Base-by-base conservation (phyloP, 2,329 filamentous ascomycete species). In the Endoconidiophora laricicola region DNA sequence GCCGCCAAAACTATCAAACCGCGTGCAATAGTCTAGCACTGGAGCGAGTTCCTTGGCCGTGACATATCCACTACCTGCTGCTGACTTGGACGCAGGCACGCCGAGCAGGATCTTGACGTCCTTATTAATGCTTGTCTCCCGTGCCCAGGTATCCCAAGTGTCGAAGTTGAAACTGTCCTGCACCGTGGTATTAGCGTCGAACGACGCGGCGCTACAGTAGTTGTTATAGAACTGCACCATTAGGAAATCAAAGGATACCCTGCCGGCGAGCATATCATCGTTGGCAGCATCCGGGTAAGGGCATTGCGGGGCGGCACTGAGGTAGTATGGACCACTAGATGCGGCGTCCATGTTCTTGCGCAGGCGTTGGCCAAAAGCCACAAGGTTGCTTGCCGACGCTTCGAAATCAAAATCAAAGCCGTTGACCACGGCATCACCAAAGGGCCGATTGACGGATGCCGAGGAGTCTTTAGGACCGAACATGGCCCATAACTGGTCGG, bases 71-170 rank as follows among this genome's bases (percentile, higher is more conserved):
- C 58, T 62, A 20, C 74, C 74, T 5, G 48, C 48, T 2, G 61
- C 57, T 0, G 42, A 50, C 1, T 56, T 24, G 14, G 59, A 58
- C 3, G 63, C 64, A 2, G 68, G 66, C 10, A 72, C 61, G 37
- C 69, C 69, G 44, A 72, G 58, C 54, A 64, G 70, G 44, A 72
- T 58, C 61, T 71, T 69, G 39, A 69, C 66, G 7, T 61, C 55
- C 46, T 59, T 63, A 62, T 83, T 83, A 53, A 69, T 65, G 55
- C 72, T 76, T 2, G 65, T 66, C 0, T 61, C 69, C 57, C 69
- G 70, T 18, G 79, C 79, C 79, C 79, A 84, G 53, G 64, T 66
- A 59, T 84, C 74, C 69, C 69, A 72, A 10, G 58, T 57, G 45
- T 66, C 58, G 57, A 67, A 72, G 55, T 70, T 72, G 61, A 70